These are phyloP conservation scores for Forsythia viridissima DNA, from an alignment of 257 asterid species.

Conservation along the genomic window DNA sequence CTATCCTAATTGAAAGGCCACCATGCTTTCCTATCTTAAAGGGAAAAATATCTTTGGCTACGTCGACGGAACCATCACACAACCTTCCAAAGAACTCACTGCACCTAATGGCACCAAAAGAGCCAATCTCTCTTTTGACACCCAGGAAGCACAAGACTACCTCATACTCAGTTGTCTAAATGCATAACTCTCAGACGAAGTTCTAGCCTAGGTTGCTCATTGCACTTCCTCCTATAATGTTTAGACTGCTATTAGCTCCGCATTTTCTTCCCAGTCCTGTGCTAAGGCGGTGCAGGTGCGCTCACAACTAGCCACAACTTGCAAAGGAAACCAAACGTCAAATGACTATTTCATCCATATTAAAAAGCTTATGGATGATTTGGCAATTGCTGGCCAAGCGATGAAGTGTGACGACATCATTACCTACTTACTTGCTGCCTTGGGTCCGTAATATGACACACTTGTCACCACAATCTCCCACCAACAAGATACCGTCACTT, in stretches of 20 bases:
- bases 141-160: neutral
- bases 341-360: neutral
- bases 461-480: neutral
- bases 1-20: too few relatives aligned
- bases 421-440: neutral
- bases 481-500: neutral
- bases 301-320: neutral
- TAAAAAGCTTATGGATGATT: neutral
- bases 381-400: neutral
- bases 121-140: too few relatives aligned
- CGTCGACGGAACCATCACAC: too few relatives aligned
- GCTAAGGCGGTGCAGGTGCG: neutral
- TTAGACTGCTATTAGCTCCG: neutral
- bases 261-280: neutral
- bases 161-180: conserved; percentile 1
- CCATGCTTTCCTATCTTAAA: too few relatives aligned
- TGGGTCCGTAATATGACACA: neutral
- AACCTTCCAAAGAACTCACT: neutral
- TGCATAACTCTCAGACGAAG: neutral
- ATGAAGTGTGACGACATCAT: neutral
- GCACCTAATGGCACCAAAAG: neutral
- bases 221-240: neutral
- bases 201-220: neutral
- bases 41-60: too few relatives aligned
- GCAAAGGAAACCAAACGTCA: neutral